Conservation (phyloP, 2,329 filamentous ascomycete species). For the Fusarium compactum region DNA sequence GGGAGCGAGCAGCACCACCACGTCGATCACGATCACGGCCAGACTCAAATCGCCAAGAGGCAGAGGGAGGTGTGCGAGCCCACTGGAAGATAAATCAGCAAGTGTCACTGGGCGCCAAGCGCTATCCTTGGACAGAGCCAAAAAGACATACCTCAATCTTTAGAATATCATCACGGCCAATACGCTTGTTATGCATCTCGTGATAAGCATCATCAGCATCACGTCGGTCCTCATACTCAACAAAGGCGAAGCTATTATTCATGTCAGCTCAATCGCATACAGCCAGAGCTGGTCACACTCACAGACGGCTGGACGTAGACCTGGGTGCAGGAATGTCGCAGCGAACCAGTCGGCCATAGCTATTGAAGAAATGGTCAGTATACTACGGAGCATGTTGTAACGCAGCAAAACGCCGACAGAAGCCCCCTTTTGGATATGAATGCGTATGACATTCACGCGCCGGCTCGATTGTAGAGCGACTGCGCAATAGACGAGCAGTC, state of each 20-base stretch:
- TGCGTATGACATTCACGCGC: slow-evolving; percentile 44
- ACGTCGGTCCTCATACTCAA: slow-evolving; percentile 98
- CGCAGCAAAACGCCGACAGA: slow-evolving; percentile 41
- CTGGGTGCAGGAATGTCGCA: slow-evolving; percentile 98
- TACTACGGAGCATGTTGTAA: slow-evolving; percentile 54
- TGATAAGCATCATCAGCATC: slow-evolving; percentile 99
- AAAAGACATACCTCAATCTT: slow-evolving; percentile 87
- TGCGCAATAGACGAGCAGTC: slow-evolving; percentile 47
- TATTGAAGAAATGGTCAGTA: slow-evolving; percentile 64
- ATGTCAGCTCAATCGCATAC: slow-evolving; percentile 21
- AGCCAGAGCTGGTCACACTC: slow-evolving; percentile 59
- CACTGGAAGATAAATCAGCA: slow-evolving; percentile 69
- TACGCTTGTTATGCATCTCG: slow-evolving; percentile 99
- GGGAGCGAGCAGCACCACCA: slow-evolving; percentile 66
- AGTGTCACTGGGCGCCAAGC: not conserved
- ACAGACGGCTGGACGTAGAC: slow-evolving; percentile 95
- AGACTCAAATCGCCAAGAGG: slow-evolving; percentile 97
- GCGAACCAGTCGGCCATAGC: slow-evolving; percentile 96
- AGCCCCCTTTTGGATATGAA: slow-evolving; percentile 45
- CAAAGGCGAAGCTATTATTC: slow-evolving; percentile 84
- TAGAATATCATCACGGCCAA: slow-evolving; percentile 92
- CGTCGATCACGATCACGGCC: slow-evolving; percentile 80
- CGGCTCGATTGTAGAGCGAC: slow-evolving; percentile 45
- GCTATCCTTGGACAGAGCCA: not conserved
- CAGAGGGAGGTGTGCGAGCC: slow-evolving; percentile 97